These are phyloP conservation scores for Fusarium sp. DNA, from an alignment of 2,329 filamentous ascomycete species.

Conservation along the genomic window DNA sequence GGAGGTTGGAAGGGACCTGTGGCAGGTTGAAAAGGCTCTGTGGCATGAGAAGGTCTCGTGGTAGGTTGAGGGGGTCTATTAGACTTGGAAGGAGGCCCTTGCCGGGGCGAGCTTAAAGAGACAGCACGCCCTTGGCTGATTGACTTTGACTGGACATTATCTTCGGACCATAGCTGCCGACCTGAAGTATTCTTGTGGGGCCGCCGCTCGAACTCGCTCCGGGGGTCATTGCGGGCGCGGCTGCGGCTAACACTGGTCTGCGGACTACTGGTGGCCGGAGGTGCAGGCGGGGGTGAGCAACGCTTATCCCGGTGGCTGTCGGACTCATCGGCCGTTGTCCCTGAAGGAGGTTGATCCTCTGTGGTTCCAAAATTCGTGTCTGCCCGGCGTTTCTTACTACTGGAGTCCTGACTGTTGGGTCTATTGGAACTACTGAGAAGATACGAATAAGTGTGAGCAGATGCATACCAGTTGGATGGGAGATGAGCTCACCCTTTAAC, in stretches of 20 bases:
- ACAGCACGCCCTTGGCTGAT: conserved; percentile 16
- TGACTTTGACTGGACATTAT: conserved; percentile 28
- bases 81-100: background rate
- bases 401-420: background rate
- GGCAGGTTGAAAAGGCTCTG: background rate
- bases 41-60: background rate
- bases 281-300: conserved; percentile 45
- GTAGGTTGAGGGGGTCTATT: background rate
- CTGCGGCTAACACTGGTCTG: conserved; percentile 25
- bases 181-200: conserved; percentile 27
- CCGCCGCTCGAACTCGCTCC: conserved; percentile 37
- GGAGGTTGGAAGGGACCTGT: background rate
- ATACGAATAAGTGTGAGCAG: conserved; percentile 3
- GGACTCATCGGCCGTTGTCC: background rate
- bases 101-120: conserved; percentile 6
- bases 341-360: background rate
- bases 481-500: conserved; percentile 15
- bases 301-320: conserved; percentile 40
- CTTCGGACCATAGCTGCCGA: conserved; percentile 47
- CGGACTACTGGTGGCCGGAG: conserved; percentile 10
- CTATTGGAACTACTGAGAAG: background rate
- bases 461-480: background rate
- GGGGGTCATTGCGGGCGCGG: conserved; percentile 26
- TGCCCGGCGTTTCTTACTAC: conserved; percentile 17
- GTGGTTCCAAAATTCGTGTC: background rate